Conservation (phyloP, 306 rosid species). For the Casuarina glauca region DNA sequence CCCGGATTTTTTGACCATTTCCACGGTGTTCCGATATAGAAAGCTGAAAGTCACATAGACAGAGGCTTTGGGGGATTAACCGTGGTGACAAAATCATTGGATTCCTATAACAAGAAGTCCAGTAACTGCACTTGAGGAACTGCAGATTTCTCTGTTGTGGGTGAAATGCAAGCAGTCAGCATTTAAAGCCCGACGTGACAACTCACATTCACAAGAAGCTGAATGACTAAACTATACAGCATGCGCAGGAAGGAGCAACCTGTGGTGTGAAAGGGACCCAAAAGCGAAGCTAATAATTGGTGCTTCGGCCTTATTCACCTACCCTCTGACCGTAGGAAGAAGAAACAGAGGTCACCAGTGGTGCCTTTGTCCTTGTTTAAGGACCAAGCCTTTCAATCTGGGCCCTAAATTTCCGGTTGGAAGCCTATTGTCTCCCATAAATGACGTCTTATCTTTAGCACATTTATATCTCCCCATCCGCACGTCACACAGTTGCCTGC, state of each 20-base stretch:
- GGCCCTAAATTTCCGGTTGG: conserved; percentile 24
- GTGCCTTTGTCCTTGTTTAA: not conserved
- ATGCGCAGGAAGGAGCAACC: not conserved
- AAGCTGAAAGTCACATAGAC: too few relatives aligned
- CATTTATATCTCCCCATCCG: not conserved
- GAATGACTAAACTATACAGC: conserved; percentile 16
- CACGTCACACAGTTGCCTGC: not conserved
- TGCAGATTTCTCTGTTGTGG: not conserved
- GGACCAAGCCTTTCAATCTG: not conserved
- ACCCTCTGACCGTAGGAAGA: not conserved
- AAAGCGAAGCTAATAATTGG: conserved; percentile 8
- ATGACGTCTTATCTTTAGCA: not conserved
- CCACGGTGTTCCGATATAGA: too few relatives aligned
- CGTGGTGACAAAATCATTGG: too few relatives aligned
- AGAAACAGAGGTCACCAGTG: too few relatives aligned
- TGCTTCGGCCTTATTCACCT: conserved; percentile 26
- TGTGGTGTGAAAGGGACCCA: not conserved
- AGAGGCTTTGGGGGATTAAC: too few relatives aligned
- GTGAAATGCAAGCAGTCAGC: not conserved
- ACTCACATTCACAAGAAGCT: conserved; percentile 15
- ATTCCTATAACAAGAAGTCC: too few relatives aligned
- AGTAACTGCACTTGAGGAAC: too few relatives aligned
- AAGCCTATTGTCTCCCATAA: not conserved
- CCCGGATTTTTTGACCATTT: too few relatives aligned
- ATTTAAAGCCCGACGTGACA: not conserved